Conservation (phyloP, 2,329 filamentous ascomycete species). For the Microdochium nivale region DNA sequence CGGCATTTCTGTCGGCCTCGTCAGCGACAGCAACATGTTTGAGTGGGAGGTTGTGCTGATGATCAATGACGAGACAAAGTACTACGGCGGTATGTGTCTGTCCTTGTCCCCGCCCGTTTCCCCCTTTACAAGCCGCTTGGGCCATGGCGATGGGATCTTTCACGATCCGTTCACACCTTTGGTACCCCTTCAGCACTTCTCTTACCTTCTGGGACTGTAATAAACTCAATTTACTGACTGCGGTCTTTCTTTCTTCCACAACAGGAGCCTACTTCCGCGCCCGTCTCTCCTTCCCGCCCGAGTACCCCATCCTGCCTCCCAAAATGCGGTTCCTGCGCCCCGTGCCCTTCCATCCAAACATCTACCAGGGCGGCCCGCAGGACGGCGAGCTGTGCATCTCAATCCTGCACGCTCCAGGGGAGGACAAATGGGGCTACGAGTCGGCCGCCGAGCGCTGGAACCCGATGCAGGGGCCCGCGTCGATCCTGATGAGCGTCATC, state of each 20-base stretch:
- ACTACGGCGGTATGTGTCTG: slow-evolving; percentile 68
- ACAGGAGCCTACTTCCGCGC: slow-evolving; percentile 89
- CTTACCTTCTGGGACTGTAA: too few species aligned
- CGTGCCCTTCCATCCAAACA: slow-evolving; percentile 87
- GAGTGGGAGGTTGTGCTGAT: slow-evolving; percentile 99
- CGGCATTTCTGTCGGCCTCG: slow-evolving; percentile 86
- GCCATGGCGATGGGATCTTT: too few species aligned
- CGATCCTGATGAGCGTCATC: slow-evolving; percentile 85
- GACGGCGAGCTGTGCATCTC: slow-evolving; percentile 85
- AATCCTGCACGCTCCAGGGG: slow-evolving; percentile 90
- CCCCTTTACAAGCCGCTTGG: neutral
- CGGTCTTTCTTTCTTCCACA: neutral
- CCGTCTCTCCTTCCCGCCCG: slow-evolving; percentile 69
- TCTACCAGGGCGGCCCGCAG: slow-evolving; percentile 56
- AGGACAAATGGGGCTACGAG: slow-evolving; percentile 93
- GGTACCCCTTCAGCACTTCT: too few species aligned
- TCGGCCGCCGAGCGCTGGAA: slow-evolving; percentile 84
- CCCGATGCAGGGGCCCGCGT: slow-evolving; percentile 91
- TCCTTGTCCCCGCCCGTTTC: neutral
- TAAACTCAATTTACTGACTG: too few species aligned
- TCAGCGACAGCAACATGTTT: slow-evolving; percentile 79
- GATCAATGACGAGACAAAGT: slow-evolving; percentile 90
- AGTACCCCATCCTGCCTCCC: slow-evolving; percentile 83
- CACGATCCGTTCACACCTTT: too few species aligned
- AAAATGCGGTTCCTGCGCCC: slow-evolving; percentile 79